Percentiles rank a stretch among this genome's conserved stretches.
These are phyloP conservation scores for Botrytis tulipae DNA, from an alignment of 2,329 filamentous ascomycete genomes.

Conservation along the genomic window DNA sequence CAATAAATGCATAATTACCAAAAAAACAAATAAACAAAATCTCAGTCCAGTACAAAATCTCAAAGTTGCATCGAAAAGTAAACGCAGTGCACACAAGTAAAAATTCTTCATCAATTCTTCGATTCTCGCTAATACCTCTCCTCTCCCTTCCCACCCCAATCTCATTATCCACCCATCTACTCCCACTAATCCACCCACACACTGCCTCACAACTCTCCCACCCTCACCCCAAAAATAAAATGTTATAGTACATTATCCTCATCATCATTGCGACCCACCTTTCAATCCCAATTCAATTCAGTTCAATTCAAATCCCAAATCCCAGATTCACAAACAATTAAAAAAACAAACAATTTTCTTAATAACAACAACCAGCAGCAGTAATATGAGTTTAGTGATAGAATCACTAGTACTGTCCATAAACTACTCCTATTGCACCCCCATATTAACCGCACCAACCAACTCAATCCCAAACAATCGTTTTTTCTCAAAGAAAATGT, in stretches of 20 bases:
- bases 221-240: not conserved
- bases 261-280: conserved; percentile 1
- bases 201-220: too few relatives aligned
- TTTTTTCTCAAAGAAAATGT: not conserved
- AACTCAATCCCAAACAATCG: not conserved
- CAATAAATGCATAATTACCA: not conserved
- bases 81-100: not conserved
- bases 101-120: not conserved
- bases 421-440: not conserved
- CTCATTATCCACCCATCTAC: too few relatives aligned
- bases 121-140: not conserved
- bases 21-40: not conserved
- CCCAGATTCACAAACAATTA: not conserved
- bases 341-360: not conserved
- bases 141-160: not conserved
- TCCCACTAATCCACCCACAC: not conserved
- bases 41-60: not conserved
- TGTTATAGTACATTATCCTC: conserved; percentile 7
- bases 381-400: not conserved
- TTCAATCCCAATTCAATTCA: not conserved
- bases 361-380: not conserved
- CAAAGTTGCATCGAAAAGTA: not conserved
- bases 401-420: not conserved
- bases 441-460: not conserved
- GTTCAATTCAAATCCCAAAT: not conserved